Evolutionary conservation across 768 basidiomycete species (phyloP), one percentile per base, ranked within the genome.

Genomic region (Boletus subparvulus): DNA sequence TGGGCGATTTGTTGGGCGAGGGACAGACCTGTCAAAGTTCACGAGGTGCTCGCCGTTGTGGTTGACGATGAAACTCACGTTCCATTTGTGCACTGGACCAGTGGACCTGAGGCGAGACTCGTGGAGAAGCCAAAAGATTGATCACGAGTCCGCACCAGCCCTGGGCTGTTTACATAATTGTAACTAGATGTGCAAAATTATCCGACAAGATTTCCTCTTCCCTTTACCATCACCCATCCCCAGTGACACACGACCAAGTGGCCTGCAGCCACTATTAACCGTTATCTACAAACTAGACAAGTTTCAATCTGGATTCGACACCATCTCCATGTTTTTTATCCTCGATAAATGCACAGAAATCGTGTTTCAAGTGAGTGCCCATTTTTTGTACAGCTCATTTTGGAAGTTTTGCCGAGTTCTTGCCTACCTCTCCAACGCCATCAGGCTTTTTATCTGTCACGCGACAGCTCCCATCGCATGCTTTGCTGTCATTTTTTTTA

Each of bases 1-100:
- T 88, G 81, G 37, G 87, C 88, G 41, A 97, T 83, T 67, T 96
- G 93, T 68, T 95, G 83, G 4, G 84, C 85, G 26, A 91, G 79
- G 4, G 88, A 84, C 36, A 87, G 69, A 30, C 80, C 79, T 79
- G 58, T 13, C 26, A 42, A 45, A 1, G 1, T 12, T 43, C 32
- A n/a, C 56, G 46, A 56, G 44, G 54, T 47, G 58, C 39, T 61
- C 47, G 24, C 41, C 28, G 30, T 17, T 13, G 42, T 24, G 26
- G 40, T 17, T 17, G 43, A 32, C 30, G 43, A 37, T 19, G 48
- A 42, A 28, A 69, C 69, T 65, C 56, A 73, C 69, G 71, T 53
- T 71, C 46, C 71, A 71, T 67, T n/a, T 45, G 37, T 58, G 40
- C 56, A 26, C 33, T 14, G 45, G 33, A 8, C 26, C n/a, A 7